phyloP scores from a whole-genome alignment of 176 grass and related monocot species.

The Dendrocalamus sinicus region DNA sequence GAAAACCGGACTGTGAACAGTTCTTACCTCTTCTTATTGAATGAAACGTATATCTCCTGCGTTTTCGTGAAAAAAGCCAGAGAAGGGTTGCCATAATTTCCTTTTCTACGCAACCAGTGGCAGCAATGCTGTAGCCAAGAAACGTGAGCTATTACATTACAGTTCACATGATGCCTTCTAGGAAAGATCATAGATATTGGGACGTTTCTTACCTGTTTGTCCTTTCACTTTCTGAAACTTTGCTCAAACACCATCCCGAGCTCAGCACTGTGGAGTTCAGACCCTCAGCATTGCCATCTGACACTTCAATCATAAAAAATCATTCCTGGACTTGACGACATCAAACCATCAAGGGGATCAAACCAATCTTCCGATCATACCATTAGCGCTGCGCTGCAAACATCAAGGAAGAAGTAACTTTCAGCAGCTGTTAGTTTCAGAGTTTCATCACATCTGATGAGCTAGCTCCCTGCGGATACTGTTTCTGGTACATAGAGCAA shows the following conservation, averaged over 20 bases:
- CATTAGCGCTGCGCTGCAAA: background rate
- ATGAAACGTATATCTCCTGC: too few relatives aligned
- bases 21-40: too few relatives aligned
- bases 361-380: slow-evolving; percentile 4
- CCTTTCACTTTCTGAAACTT: slow-evolving; percentile 17
- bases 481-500: slow-evolving; percentile 36
- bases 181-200: background rate
- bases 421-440: slow-evolving; percentile 1
- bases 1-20: too few relatives aligned
- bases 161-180: background rate
- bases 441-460: slow-evolving; percentile 39
- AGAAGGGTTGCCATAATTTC: background rate
- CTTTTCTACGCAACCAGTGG: background rate
- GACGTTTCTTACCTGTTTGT: slow-evolving; percentile 12
- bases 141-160: background rate
- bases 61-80: too few relatives aligned
- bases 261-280: background rate
- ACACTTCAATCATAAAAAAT: background rate
- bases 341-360: background rate
- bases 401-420: slow-evolving; percentile 12
- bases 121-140: background rate
- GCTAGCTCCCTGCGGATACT: slow-evolving; percentile 18
- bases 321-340: slow-evolving; percentile 9
- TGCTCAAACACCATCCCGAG: background rate
- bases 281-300: background rate